A percentile compares a stretch with the other conserved stretches of the same genome.
phyloP scores from a whole-genome alignment of 2,329 filamentous ascomycete genomes.

The Diplodia corticola region DNA sequence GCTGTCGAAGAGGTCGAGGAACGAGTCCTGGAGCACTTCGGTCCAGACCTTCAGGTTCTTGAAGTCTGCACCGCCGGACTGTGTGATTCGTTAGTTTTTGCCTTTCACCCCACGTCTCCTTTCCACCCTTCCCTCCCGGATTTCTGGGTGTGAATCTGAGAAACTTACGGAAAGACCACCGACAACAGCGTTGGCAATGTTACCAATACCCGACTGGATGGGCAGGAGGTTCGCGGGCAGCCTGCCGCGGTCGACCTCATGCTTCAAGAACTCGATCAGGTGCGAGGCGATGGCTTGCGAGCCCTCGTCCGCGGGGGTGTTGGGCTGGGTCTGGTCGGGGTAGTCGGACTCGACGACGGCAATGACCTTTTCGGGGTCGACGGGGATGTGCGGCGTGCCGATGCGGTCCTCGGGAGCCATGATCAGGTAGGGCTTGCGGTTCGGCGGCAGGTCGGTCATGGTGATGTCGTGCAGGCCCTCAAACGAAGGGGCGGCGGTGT shows the following conservation, averaged over 20 bases:
- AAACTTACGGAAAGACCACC: conserved; percentile 65
- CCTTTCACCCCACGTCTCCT: background rate
- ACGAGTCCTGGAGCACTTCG: conserved; percentile 88
- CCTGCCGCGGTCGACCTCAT: conserved; percentile 77
- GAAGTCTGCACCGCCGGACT: conserved; percentile 71
- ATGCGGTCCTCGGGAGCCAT: conserved; percentile 85
- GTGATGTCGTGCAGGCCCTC: conserved; percentile 90
- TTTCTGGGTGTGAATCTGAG: background rate
- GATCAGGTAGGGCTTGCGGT: conserved; percentile 81
- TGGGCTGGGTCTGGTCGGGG: conserved; percentile 72
- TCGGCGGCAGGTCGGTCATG: conserved; percentile 79
- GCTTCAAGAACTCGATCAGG: conserved; percentile 82
- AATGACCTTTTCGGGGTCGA: conserved; percentile 82
- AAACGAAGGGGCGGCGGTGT: conserved; percentile 80
- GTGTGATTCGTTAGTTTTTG: conserved; percentile 14
- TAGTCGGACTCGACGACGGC: conserved; percentile 85
- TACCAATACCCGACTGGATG: conserved; percentile 85
- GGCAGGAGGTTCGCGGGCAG: conserved; percentile 76
- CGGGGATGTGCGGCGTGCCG: conserved; percentile 76
- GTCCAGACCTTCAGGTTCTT: conserved; percentile 90
- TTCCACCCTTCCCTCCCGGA: too few relatives aligned
- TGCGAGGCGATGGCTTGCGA: conserved; percentile 72
- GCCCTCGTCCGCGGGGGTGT: conserved; percentile 71
- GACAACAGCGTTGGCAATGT: conserved; percentile 90
- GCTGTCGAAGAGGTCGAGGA: conserved; percentile 88